Evolutionary conservation across 2,329 filamentous ascomycete species (phyloP).

Genomic region (Coleophoma crateriformis): DNA sequence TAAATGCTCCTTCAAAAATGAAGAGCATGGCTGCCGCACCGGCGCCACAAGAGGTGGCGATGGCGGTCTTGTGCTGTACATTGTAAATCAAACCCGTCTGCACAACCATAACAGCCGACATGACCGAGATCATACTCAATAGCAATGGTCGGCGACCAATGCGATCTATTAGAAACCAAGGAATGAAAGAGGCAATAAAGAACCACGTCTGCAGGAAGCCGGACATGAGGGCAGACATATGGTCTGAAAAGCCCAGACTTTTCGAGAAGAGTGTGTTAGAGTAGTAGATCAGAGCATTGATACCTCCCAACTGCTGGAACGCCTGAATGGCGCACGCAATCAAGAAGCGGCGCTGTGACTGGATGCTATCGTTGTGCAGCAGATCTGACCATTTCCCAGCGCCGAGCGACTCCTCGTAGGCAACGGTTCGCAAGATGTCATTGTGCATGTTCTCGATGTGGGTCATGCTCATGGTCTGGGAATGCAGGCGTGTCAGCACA

Average conservation of each 20-base stretch:
- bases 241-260: slow-evolving; percentile 34
- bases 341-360: slow-evolving; percentile 43
- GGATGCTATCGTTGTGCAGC: slow-evolving; percentile 21
- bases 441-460: slow-evolving; percentile 21
- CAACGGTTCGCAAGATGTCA: slow-evolving; percentile 27
- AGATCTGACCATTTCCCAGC: slow-evolving; percentile 23
- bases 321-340: slow-evolving; percentile 42
- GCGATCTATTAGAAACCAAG: slow-evolving; percentile 39
- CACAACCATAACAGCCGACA: slow-evolving; percentile 35
- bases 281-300: slow-evolving; percentile 36
- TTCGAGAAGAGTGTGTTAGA: slow-evolving; percentile 39
- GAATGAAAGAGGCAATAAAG: slow-evolving; percentile 33
- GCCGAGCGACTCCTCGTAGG: slow-evolving; percentile 27
- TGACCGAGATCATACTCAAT: slow-evolving; percentile 41
- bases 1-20: slow-evolving; percentile 56
- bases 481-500: slow-evolving; percentile 46
- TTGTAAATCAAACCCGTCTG: slow-evolving; percentile 35
- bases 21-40: slow-evolving; percentile 47
- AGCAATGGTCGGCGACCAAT: slow-evolving; percentile 65
- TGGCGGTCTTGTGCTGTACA: slow-evolving; percentile 28
- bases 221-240: slow-evolving; percentile 44
- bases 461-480: slow-evolving; percentile 10
- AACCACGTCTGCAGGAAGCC: slow-evolving; percentile 45
- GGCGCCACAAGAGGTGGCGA: slow-evolving; percentile 28
- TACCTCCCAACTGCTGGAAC: slow-evolving; percentile 43